Evolutionary conservation across 2,329 filamentous ascomycete species (phyloP).

Genomic region (Achaetomium macrosporum): DNA sequence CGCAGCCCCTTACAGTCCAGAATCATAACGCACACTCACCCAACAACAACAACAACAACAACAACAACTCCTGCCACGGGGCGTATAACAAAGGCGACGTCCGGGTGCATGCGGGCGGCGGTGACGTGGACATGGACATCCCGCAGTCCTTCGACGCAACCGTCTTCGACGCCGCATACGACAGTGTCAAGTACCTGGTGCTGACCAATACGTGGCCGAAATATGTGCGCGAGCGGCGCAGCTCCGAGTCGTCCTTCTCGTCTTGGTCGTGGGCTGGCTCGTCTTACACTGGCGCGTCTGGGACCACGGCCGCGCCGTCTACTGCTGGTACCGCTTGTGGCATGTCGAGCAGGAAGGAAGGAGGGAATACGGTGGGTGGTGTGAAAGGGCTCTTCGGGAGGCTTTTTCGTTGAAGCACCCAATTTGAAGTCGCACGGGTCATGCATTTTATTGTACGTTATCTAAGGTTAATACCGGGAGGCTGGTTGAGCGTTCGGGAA

Average conservation of each 20-base stretch:
- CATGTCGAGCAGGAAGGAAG: background rate
- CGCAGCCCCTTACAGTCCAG: background rate
- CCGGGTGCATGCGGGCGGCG: no score
- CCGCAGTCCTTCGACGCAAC: slow-evolving; percentile 42
- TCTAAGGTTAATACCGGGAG: no score
- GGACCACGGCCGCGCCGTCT: no score
- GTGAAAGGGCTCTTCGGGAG: slow-evolving; percentile 8
- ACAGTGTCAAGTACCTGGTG: slow-evolving; percentile 60
- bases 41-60: background rate
- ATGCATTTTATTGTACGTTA: no score
- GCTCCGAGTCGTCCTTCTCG: slow-evolving; percentile 11
- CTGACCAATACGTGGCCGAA: slow-evolving; percentile 64
- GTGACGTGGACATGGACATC: slow-evolving; percentile 39
- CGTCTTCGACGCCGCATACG: slow-evolving; percentile 55
- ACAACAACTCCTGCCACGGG: no score
- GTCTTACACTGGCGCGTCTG: background rate
- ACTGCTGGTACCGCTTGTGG: no score
- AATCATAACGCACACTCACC: background rate
- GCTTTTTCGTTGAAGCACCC: no score
- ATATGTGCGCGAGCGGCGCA: slow-evolving; percentile 39
- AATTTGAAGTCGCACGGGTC: no score
- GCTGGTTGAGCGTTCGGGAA: no score
- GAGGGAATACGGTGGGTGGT: background rate
- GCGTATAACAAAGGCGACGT: no score
- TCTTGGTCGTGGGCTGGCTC: background rate